Percentiles rank a stretch among this genome's conserved stretches.
phyloP scores from a whole-genome alignment of 371 early-diverging fungal genomes.

The Cokeromyces recurvatus region DNA sequence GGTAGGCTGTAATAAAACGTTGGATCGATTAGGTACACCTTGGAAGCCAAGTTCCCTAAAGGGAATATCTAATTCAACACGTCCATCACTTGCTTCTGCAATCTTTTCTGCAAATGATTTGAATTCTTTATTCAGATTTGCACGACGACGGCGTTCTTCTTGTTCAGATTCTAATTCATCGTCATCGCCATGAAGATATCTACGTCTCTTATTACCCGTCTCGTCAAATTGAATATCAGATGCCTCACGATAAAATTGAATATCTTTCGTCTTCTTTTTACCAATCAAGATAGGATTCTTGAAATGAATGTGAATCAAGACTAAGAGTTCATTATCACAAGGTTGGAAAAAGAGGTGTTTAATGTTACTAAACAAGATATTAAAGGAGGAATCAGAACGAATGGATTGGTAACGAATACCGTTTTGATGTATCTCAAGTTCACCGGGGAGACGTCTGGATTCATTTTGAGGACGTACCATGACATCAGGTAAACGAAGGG shows the following conservation, averaged over 20 bases:
- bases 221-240: constrained; percentile 95
- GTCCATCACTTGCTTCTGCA: constrained; percentile 75
- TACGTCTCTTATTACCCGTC: constrained; percentile 92
- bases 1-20: constrained; percentile 95
- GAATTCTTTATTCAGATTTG: constrained; percentile 93
- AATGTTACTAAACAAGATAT: constrained; percentile 96
- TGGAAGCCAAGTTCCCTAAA: constrained; percentile 94
- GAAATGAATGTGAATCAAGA: constrained; percentile 95
- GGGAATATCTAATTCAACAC: constrained; percentile 92
- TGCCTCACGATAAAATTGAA: constrained; percentile 99
- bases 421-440: constrained; percentile 92
- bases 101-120: constrained; percentile 92
- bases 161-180: constrained; percentile 95
- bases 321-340: constrained; percentile 94
- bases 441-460: constrained; percentile 87
- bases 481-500: constrained; percentile 80
- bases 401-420: constrained; percentile 90
- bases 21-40: constrained; percentile 96
- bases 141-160: constrained; percentile 87
- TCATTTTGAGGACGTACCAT: constrained; percentile 83
- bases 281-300: constrained; percentile 96
- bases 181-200: constrained; percentile 93
- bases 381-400: constrained; percentile 78
- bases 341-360: constrained; percentile 98
- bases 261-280: constrained; percentile 97